These are phyloP conservation scores for Nicotiana sylvestris DNA, from an alignment of 257 asterid species.

Conservation along the genomic window DNA sequence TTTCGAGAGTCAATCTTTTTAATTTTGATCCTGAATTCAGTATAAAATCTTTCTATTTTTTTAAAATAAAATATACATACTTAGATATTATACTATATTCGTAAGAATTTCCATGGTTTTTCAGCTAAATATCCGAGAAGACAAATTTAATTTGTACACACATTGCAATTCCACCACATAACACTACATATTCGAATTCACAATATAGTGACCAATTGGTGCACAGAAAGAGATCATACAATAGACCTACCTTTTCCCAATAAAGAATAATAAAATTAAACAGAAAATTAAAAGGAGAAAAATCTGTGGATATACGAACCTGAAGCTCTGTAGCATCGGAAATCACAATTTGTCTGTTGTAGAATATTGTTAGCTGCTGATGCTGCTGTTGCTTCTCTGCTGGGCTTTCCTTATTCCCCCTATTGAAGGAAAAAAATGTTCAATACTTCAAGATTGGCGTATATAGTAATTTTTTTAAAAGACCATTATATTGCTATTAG, in stretches of 20 bases:
- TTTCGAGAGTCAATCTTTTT: too few species aligned
- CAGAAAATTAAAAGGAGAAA: not conserved
- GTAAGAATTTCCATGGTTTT: too few species aligned
- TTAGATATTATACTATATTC: too few species aligned
- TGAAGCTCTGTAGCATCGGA: slow-evolving; percentile 23
- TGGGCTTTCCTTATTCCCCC: not conserved
- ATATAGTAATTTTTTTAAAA: too few species aligned
- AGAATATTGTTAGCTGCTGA: slow-evolving; percentile 14
- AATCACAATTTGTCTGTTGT: slow-evolving; percentile 1
- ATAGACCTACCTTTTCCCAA: not conserved
- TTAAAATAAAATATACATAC: too few species aligned
- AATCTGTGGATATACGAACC: not conserved
- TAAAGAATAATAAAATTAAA: not conserved
- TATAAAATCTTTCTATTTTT: too few species aligned
- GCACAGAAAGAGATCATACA: slow-evolving; percentile 9
- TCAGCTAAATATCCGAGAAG: too few species aligned
- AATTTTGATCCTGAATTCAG: too few species aligned
- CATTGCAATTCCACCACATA: not conserved
- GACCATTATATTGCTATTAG: too few species aligned
- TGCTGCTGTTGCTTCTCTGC: not conserved
- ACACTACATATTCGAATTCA: not conserved
- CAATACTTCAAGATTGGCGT: too few species aligned
- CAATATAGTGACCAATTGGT: not conserved
- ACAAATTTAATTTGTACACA: too few species aligned
- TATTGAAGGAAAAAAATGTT: too few species aligned